Conservation (phyloP, 2,329 filamentous ascomycete genomes). For the Teratosphaeriaceae sp. region DNA sequence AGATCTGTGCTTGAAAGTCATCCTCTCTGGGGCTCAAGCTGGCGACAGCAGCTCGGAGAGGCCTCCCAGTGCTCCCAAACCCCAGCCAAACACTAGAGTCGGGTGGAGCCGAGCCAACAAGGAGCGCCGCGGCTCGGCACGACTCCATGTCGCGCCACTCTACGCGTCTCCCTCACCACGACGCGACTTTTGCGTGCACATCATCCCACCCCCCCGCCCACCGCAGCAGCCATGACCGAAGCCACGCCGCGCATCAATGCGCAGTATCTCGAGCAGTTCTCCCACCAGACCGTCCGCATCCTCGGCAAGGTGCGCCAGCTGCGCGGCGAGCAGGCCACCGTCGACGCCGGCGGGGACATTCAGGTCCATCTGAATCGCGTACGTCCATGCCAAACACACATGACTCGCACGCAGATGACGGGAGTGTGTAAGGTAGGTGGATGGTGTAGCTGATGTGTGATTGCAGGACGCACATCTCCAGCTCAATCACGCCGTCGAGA, state of each 20-base stretch:
- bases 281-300: constrained; percentile 67
- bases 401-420: constrained; percentile 28
- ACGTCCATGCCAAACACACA: constrained; percentile 25
- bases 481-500: constrained; percentile 63
- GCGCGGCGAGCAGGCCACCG: constrained; percentile 68
- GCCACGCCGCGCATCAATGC: constrained; percentile 78
- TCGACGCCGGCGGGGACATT: constrained; percentile 73
- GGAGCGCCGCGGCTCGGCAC: too few relatives aligned
- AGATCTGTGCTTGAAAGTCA: too few relatives aligned
- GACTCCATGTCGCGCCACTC: too few relatives aligned
- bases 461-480: constrained; percentile 62
- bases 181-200: too few relatives aligned
- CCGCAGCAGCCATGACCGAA: constrained; percentile 54
- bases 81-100: too few relatives aligned
- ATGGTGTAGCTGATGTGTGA: background rate
- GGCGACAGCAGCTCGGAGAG: too few relatives aligned
- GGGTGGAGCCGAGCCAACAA: too few relatives aligned
- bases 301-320: constrained; percentile 80
- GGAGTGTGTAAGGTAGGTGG: background rate
- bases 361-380: constrained; percentile 69
- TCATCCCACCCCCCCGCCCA: background rate
- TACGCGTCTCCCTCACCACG: too few relatives aligned
- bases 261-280: constrained; percentile 68
- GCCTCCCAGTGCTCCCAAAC: too few relatives aligned
- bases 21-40: too few relatives aligned